Conservation (phyloP, 2,329 filamentous ascomycete genomes). For the Cytospora paraplurivora region DNA sequence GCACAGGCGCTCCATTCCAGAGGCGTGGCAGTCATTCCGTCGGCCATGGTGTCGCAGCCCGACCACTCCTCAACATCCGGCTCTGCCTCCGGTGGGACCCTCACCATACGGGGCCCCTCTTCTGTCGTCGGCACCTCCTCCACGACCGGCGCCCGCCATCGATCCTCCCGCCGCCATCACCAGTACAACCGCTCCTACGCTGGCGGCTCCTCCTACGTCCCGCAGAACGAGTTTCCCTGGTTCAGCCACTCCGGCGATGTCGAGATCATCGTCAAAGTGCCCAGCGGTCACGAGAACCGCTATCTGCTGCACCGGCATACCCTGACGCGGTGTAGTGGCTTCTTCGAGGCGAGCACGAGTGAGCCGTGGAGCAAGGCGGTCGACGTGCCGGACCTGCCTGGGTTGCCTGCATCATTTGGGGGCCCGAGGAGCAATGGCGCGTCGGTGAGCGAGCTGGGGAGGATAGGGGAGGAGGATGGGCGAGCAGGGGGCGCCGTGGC, state of each 20-base stretch:
- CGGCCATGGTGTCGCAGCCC: conserved; percentile 40
- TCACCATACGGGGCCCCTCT: conserved; percentile 39
- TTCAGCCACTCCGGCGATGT: conserved; percentile 92
- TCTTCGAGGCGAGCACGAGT: conserved; percentile 85
- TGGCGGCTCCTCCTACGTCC: conserved; percentile 67
- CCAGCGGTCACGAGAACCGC: conserved; percentile 71
- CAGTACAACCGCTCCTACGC: conserved; percentile 81
- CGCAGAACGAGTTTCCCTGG: conserved; percentile 89
- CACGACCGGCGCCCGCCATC: conserved; percentile 31
- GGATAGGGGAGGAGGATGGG: conserved; percentile 52
- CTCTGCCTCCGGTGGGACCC: conserved; percentile 27
- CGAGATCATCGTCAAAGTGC: conserved; percentile 74
- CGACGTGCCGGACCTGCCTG: conserved; percentile 41
- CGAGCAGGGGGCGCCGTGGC: conserved; percentile 40
- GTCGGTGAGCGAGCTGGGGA: conserved; percentile 50
- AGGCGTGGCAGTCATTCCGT: not conserved
- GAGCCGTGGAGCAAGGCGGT: conserved; percentile 63
- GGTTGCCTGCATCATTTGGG: conserved; percentile 34
- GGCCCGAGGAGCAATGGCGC: conserved; percentile 32
- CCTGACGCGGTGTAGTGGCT: conserved; percentile 85
- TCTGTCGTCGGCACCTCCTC: conserved; percentile 37
- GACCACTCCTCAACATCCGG: conserved; percentile 34
- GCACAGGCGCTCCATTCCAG: conserved; percentile 12
- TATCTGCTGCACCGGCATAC: conserved; percentile 89
- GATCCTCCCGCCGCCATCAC: conserved; percentile 29